phyloP scores from a whole-genome alignment of 441 rosid genomes.

The Jatropha podagrica region DNA sequence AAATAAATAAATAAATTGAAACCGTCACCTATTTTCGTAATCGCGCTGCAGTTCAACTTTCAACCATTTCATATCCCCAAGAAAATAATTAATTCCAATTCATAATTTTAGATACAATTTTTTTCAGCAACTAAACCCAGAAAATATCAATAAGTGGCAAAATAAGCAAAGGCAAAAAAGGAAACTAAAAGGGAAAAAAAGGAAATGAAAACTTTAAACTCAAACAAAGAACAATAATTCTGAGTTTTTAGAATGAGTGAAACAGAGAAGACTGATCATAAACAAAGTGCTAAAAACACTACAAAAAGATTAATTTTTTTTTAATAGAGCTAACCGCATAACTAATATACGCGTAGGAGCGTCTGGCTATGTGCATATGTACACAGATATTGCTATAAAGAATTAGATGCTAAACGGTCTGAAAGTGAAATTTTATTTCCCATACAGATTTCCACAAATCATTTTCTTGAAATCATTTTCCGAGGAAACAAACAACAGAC shows the following conservation, averaged over 20 bases:
- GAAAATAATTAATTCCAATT: not conserved
- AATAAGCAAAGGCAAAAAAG: not conserved
- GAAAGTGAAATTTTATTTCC: constrained; percentile 8
- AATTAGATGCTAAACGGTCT: not conserved
- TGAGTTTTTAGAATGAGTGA: not conserved
- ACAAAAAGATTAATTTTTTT: too few relatives aligned
- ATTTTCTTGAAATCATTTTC: constrained; percentile 9
- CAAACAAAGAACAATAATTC: not conserved
- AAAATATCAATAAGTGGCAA: not conserved
- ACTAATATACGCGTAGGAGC: not conserved
- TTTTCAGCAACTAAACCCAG: not conserved
- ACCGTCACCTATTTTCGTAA: not conserved
- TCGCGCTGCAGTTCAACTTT: not conserved
- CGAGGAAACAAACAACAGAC: constrained; percentile 9
- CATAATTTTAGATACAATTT: not conserved
- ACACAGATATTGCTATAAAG: not conserved
- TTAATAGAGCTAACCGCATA: not conserved
- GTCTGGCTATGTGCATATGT: not conserved
- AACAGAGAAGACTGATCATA: not conserved
- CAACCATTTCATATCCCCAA: not conserved
- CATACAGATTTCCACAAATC: not conserved
- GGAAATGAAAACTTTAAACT: not conserved
- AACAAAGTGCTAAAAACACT: not conserved
- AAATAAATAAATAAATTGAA: not conserved
- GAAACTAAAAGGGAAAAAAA: not conserved